Conservation (phyloP, 2,329 filamentous ascomycete genomes). For the Fusarium stilboides region DNA sequence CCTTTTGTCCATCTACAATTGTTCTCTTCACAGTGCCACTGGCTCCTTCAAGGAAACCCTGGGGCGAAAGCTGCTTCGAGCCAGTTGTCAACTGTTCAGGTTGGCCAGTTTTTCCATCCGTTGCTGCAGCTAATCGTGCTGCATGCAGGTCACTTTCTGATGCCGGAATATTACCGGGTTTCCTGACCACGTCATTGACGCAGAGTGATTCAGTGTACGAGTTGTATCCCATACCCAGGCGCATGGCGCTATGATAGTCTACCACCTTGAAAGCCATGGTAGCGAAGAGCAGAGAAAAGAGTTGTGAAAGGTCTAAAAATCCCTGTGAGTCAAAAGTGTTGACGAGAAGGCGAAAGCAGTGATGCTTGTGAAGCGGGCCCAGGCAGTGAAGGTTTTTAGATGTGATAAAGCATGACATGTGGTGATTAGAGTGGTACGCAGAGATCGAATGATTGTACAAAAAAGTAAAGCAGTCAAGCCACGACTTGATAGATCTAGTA, state of each 20-base stretch:
- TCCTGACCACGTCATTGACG: constrained; percentile 7
- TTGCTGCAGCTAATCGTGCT: not conserved
- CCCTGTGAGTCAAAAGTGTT: not conserved
- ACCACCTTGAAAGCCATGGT: constrained; percentile 5
- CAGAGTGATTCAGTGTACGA: constrained; percentile 8
- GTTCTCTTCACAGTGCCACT: not conserved
- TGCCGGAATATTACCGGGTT: not conserved
- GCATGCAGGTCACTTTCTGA: not conserved
- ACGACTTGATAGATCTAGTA: not conserved
- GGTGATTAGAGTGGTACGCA: not conserved
- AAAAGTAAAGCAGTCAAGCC: not conserved
- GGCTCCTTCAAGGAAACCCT: not conserved
- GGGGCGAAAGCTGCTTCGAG: not conserved
- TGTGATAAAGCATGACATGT: too few relatives aligned
- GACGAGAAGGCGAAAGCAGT: too few relatives aligned
- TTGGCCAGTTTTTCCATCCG: too few relatives aligned
- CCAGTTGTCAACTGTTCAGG: not conserved
- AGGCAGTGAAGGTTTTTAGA: too few relatives aligned
- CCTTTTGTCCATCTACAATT: not conserved
- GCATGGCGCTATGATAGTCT: constrained; percentile 7
- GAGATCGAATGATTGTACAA: not conserved
- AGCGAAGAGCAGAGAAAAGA: too few relatives aligned
- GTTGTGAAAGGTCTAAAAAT: too few relatives aligned
- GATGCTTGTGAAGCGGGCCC: too few relatives aligned
- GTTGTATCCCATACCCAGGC: constrained; percentile 11